Evolutionary conservation across 768 basidiomycete species (phyloP).

Genomic region (Suillus variegatus): DNA sequence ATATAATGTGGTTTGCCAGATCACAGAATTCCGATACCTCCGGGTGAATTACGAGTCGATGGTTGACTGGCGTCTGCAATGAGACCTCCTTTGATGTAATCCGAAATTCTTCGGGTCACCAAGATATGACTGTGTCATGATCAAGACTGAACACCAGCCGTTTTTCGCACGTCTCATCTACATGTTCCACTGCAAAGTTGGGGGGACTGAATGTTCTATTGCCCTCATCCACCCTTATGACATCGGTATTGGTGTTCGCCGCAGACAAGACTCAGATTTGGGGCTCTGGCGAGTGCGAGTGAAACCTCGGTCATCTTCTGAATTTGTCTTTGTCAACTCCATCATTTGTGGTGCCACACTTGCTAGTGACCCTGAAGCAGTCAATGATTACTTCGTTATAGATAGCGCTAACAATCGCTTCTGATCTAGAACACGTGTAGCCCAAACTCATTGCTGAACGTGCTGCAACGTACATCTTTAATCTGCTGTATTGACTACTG

Average conservation of each 20-base stretch:
- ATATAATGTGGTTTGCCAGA: too few relatives aligned
- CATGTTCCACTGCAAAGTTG: not conserved
- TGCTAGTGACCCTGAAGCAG: not conserved
- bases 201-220: not conserved
- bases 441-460: too few relatives aligned
- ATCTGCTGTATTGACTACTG: too few relatives aligned
- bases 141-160: not conserved
- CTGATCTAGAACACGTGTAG: too few relatives aligned
- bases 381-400: not conserved
- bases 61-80: too few relatives aligned
- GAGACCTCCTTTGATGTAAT: too few relatives aligned
- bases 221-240: not conserved
- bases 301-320: not conserved
- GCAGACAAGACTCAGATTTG: not conserved
- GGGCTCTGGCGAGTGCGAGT: not conserved
- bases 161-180: not conserved
- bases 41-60: too few relatives aligned
- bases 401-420: too few relatives aligned
- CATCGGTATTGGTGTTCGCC: not conserved
- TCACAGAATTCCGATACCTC: too few relatives aligned
- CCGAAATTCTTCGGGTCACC: not conserved
- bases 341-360: not conserved
- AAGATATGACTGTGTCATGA: not conserved
- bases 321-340: not conserved
- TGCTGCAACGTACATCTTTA: too few relatives aligned